Conservation (phyloP, 345 rosid species). For the Syzygium aqueum region DNA sequence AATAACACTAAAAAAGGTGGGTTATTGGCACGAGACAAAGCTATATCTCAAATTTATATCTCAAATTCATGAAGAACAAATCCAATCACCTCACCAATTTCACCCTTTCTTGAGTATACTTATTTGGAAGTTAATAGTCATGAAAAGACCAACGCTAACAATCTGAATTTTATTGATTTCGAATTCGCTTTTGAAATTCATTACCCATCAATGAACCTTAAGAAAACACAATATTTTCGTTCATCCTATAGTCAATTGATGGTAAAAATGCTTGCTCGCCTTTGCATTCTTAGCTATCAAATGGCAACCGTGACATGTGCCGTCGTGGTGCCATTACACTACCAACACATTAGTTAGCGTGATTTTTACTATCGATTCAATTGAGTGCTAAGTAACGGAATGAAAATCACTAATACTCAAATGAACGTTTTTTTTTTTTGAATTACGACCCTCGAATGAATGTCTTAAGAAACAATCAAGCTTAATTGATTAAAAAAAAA, state of each 20-base stretch:
- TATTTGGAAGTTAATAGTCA: not conserved
- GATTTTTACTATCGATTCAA: fast-evolving
- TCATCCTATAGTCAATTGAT: not conserved
- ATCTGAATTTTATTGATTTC: fast-evolving
- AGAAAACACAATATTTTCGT: not conserved
- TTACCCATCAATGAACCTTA: fast-evolving
- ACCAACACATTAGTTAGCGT: not conserved
- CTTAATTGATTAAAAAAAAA: too few species aligned
- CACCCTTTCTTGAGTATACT: fast-evolving
- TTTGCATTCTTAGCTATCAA: not conserved
- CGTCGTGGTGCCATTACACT: not conserved
- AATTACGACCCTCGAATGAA: not conserved
- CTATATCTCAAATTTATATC: not conserved
- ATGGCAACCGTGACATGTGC: not conserved
- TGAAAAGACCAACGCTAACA: fast-evolving
- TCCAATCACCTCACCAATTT: fast-evolving
- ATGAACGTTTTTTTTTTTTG: not conserved
- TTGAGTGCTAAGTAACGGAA: not conserved
- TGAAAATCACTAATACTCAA: not conserved
- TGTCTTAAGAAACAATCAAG: fast-evolving
- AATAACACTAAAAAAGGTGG: fast-evolving
- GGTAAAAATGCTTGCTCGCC: not conserved
- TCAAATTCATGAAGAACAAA: not conserved
- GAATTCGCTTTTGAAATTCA: not conserved
- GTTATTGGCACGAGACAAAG: not conserved